Evolutionary conservation across 371 early-diverging fungal species (phyloP).

Genomic region (Mucor saturninus): DNA sequence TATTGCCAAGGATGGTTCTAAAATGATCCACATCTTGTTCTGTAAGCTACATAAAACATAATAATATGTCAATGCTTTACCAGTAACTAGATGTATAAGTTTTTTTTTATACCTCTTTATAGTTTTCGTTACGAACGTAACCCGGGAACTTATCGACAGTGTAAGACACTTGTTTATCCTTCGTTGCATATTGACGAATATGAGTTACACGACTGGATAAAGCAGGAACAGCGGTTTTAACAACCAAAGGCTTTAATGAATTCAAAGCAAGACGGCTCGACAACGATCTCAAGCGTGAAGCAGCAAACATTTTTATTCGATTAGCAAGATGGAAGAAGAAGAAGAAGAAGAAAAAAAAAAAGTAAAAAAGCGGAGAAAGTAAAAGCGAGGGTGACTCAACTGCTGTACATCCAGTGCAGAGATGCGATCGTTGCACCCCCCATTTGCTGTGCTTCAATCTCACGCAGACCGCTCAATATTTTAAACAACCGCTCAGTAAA

Average conservation of each 20-base stretch:
- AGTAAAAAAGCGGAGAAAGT: background rate
- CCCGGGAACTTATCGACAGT: conserved; percentile 62
- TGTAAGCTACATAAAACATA: conserved; percentile 37
- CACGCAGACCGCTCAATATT: too few relatives aligned
- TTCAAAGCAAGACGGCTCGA: conserved; percentile 16
- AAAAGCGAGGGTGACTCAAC: background rate
- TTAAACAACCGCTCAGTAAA: too few relatives aligned
- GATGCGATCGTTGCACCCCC: too few relatives aligned
- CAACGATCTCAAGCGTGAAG: conserved; percentile 17
- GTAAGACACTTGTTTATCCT: conserved; percentile 34
- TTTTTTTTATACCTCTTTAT: conserved; percentile 51
- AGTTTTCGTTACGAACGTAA: conserved; percentile 55
- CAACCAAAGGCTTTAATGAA: background rate
- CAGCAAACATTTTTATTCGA: conserved; percentile 3
- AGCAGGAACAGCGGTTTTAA: background rate
- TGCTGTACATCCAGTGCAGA: too few relatives aligned
- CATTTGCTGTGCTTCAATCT: too few relatives aligned
- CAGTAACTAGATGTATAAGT: too few relatives aligned
- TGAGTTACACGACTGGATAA: background rate
- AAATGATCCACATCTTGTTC: conserved; percentile 67
- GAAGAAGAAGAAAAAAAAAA: background rate
- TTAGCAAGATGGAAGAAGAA: background rate
- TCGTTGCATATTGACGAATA: conserved; percentile 25
- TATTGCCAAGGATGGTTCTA: conserved; percentile 59
- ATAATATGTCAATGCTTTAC: too few relatives aligned